phyloP scores from a whole-genome alignment of 768 basidiomycete species.

The Leccinum longicurvipes region DNA sequence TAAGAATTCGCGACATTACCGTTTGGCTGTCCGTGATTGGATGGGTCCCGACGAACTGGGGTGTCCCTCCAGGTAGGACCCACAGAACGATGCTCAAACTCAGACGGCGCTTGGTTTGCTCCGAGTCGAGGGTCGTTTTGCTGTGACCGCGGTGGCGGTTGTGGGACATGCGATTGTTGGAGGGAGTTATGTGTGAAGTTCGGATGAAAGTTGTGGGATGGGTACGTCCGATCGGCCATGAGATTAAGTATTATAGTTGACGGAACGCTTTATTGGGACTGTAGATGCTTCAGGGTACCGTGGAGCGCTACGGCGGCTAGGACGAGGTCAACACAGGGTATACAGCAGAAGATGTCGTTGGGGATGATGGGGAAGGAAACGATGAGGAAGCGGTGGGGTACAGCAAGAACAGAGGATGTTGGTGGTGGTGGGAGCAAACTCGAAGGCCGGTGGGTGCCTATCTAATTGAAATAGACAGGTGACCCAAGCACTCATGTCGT shows the following conservation, averaged over 20 bases:
- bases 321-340: slow-evolving; percentile 17
- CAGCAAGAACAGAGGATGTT: slow-evolving; percentile 37
- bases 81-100: slow-evolving; percentile 43
- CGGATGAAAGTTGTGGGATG: slow-evolving; percentile 29
- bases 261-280: slow-evolving; percentile 14
- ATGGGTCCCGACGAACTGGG: slow-evolving; percentile 35
- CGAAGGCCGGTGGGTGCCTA: not conserved
- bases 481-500: not conserved
- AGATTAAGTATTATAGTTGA: slow-evolving; percentile 31
- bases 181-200: slow-evolving; percentile 45
- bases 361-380: slow-evolving; percentile 37
- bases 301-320: slow-evolving; percentile 23
- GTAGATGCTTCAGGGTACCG: slow-evolving; percentile 29
- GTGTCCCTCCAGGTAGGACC: not conserved
- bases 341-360: slow-evolving; percentile 23
- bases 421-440: slow-evolving; percentile 47
- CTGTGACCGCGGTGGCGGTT: slow-evolving; percentile 44
- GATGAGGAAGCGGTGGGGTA: slow-evolving; percentile 42
- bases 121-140: slow-evolving; percentile 37
- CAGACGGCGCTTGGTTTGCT: slow-evolving; percentile 38
- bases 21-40: slow-evolving; percentile 39
- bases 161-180: slow-evolving; percentile 39
- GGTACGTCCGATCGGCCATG: slow-evolving; percentile 57
- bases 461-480: not conserved
- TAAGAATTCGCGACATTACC: slow-evolving; percentile 37